phyloP scores from a whole-genome alignment of 2,329 filamentous ascomycete species.

The Cladophialophora psammophila region DNA sequence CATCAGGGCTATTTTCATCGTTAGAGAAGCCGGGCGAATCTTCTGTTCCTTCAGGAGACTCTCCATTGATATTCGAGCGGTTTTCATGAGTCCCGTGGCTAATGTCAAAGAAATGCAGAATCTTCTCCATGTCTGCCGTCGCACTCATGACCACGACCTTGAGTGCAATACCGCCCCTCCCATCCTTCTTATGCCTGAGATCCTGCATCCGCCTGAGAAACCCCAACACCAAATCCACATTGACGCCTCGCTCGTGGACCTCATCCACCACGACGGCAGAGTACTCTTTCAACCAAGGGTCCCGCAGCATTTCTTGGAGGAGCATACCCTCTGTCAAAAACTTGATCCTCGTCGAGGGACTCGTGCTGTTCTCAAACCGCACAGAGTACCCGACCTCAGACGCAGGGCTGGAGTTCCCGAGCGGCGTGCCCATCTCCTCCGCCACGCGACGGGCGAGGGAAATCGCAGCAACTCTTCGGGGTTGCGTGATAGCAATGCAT shows the following conservation, averaged over 20 bases:
- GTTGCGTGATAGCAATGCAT: conserved; percentile 92
- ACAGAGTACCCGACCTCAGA: conserved; percentile 89
- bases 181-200: conserved; percentile 42
- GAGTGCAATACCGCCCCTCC: conserved; percentile 74
- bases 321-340: conserved; percentile 97
- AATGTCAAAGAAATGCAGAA: conserved; percentile 74
- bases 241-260: conserved; percentile 93
- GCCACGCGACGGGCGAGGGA: conserved; percentile 88
- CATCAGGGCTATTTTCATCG: not conserved
- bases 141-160: conserved; percentile 98
- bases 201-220: conserved; percentile 82
- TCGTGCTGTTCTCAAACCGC: conserved; percentile 86
- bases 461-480: conserved; percentile 89
- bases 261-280: conserved; percentile 93
- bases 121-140: conserved; percentile 83
- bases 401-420: conserved; percentile 64
- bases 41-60: conserved; percentile 23
- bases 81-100: conserved; percentile 5
- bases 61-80: not conserved
- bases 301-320: conserved; percentile 87
- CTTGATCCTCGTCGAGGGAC: conserved; percentile 85
- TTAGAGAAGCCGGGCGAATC: conserved; percentile 25
- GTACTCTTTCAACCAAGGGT: conserved; percentile 82
- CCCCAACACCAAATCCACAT: conserved; percentile 88
- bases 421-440: conserved; percentile 74